These are phyloP conservation scores for Pyrenochaeta sp. DNA, from an alignment of 2,329 filamentous ascomycete species.

Conservation along the genomic window DNA sequence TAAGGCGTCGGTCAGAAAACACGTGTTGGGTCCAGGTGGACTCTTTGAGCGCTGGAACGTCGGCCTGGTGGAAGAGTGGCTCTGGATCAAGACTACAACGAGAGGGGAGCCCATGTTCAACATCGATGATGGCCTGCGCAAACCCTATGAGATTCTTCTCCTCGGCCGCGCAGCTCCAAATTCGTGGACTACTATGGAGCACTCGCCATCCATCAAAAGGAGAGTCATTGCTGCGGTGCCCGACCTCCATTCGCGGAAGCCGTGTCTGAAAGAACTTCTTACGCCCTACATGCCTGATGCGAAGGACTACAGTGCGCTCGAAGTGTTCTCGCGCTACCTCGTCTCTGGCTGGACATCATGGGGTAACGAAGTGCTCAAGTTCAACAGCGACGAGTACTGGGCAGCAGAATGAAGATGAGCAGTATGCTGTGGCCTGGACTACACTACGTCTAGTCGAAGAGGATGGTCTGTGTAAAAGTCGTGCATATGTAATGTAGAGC, in stretches of 20 bases:
- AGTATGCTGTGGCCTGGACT: no score
- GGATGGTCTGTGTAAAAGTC: no score
- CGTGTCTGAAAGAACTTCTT: conserved; percentile 70
- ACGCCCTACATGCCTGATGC: conserved; percentile 59
- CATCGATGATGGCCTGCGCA: conserved; percentile 70
- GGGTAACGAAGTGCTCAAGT: conserved; percentile 77
- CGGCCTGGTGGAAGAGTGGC: conserved; percentile 72
- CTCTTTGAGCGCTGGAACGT: conserved; percentile 74
- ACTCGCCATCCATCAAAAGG: conserved; percentile 45
- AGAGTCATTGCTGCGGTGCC: conserved; percentile 74
- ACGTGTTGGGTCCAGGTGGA: conserved; percentile 63
- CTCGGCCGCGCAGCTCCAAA: conserved; percentile 57
- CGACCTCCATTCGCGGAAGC: conserved; percentile 81
- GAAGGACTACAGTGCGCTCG: conserved; percentile 65
- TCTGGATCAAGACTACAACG: conserved; percentile 77
- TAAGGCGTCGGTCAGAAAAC: conserved; percentile 63
- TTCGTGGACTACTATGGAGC: conserved; percentile 27
- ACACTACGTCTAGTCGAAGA: no score
- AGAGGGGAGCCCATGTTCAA: conserved; percentile 70
- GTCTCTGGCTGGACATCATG: conserved; percentile 80
- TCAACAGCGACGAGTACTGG: conserved; percentile 68
- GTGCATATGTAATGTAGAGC: no score
- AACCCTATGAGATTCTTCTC: conserved; percentile 78
- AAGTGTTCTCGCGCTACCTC: conserved; percentile 78
- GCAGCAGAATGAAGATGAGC: no score